phyloP scores from a whole-genome alignment of 2,329 filamentous ascomycete genomes.

The Clarireedia monteithiana region DNA sequence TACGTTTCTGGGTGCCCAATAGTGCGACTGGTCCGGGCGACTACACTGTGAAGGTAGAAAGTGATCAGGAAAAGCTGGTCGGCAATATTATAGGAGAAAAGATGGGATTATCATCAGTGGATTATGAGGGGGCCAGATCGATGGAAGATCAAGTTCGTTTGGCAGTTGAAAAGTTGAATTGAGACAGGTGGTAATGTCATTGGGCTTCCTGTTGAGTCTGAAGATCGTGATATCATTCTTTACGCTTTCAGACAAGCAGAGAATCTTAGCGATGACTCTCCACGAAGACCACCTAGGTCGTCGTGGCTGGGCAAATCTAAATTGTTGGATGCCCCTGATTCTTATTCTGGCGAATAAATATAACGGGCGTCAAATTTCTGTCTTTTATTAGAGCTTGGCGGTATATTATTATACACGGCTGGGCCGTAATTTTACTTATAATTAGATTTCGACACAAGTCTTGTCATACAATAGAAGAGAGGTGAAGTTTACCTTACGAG shows the following conservation, averaged over 20 bases:
- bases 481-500: too few species aligned
- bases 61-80: background rate
- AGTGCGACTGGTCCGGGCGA: conserved; percentile 51
- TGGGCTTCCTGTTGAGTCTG: background rate
- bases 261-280: background rate
- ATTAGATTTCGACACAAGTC: too few species aligned
- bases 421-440: background rate
- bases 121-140: background rate
- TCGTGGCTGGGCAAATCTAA: background rate
- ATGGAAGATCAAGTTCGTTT: background rate
- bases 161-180: background rate
- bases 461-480: too few species aligned
- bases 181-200: background rate
- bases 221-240: background rate
- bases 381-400: too few species aligned
- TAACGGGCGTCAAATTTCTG: too few species aligned
- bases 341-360: too few species aligned
- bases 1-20: conserved; percentile 66
- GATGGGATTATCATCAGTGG: background rate
- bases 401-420: background rate
- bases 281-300: background rate
- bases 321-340: background rate
- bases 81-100: background rate
- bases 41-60: conserved; percentile 11
- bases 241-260: background rate